phyloP scores from a whole-genome alignment of 2,329 filamentous ascomycete species.

The Fusarium nelsonii region DNA sequence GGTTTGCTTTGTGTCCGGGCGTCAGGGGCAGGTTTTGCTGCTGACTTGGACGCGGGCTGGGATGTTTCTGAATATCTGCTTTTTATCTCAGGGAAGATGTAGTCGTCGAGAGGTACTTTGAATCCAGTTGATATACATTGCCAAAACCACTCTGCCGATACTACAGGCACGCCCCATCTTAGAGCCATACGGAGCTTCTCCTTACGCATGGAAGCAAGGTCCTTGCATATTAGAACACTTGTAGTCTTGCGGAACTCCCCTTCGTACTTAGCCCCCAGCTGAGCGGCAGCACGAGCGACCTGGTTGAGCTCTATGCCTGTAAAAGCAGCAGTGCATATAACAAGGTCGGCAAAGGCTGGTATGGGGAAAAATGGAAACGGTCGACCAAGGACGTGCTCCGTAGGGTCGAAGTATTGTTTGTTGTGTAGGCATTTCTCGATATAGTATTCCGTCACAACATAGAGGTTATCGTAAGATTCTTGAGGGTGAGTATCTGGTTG shows the following conservation, averaged over 20 bases:
- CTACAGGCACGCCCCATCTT: slow-evolving; percentile 82
- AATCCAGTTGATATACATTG: slow-evolving; percentile 74
- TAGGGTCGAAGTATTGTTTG: slow-evolving; percentile 77
- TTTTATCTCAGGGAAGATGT: slow-evolving; percentile 62
- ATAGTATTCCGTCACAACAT: slow-evolving; percentile 88
- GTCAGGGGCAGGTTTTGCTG: slow-evolving; percentile 9
- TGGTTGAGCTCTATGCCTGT: slow-evolving; percentile 87
- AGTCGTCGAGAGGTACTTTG: slow-evolving; percentile 60
- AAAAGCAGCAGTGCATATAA: slow-evolving; percentile 85
- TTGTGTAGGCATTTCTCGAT: slow-evolving; percentile 88
- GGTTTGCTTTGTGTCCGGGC: slow-evolving; percentile 20
- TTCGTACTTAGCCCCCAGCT: slow-evolving; percentile 85
- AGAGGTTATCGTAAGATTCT: slow-evolving; percentile 54
- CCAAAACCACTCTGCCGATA: slow-evolving; percentile 87
- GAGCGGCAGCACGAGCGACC: slow-evolving; percentile 78
- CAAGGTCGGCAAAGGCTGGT: slow-evolving; percentile 74
- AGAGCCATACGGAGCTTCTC: slow-evolving; percentile 85
- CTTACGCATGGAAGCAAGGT: slow-evolving; percentile 66
- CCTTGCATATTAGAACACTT: slow-evolving; percentile 83
- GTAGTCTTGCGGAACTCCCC: slow-evolving; percentile 78
- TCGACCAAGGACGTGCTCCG: slow-evolving; percentile 77
- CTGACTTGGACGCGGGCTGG: slow-evolving; percentile 17
- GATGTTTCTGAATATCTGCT: slow-evolving; percentile 45
- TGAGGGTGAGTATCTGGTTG: slow-evolving; percentile 60
- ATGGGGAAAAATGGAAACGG: slow-evolving; percentile 81